Evolutionary conservation across 768 basidiomycete species (phyloP).

Genomic region (Termitomyces sp.): DNA sequence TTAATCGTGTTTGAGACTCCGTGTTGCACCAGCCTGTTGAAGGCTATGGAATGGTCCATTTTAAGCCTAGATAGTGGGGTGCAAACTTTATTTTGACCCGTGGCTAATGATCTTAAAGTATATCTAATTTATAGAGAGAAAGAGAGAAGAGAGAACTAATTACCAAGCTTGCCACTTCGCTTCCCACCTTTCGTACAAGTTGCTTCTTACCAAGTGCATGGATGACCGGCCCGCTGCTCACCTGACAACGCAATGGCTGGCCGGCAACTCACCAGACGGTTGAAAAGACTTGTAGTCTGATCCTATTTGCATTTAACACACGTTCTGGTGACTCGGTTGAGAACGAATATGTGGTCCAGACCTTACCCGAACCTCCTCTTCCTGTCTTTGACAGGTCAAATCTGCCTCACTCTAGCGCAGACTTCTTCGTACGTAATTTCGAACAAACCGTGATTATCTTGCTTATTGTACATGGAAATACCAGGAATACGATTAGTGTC

Average conservation of each 20-base stretch:
- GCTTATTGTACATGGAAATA: not conserved
- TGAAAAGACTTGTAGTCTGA: not conserved
- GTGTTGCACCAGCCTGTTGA: too few relatives aligned
- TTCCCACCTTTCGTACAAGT: not conserved
- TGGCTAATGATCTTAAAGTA: too few relatives aligned
- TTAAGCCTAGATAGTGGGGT: too few relatives aligned
- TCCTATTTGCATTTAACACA: not conserved
- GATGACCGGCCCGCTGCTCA: not conserved
- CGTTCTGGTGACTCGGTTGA: not conserved
- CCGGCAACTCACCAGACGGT: not conserved
- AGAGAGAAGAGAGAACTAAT: not conserved
- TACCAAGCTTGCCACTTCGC: not conserved
- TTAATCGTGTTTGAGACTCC: too few relatives aligned
- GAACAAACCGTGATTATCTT: not conserved
- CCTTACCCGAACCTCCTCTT: not conserved
- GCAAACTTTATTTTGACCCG: too few relatives aligned
- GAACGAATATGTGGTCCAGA: not conserved
- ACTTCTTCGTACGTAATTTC: not conserved
- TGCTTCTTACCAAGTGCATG: not conserved
- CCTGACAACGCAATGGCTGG: not conserved
- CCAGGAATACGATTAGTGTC: not conserved
- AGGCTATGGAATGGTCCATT: too few relatives aligned
- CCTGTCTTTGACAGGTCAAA: not conserved
- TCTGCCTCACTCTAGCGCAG: not conserved
- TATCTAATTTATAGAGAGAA: too few relatives aligned